Evolutionary conservation across 805 yeast genomes (phyloP).

Genomic region (Candida krabiensis): DNA sequence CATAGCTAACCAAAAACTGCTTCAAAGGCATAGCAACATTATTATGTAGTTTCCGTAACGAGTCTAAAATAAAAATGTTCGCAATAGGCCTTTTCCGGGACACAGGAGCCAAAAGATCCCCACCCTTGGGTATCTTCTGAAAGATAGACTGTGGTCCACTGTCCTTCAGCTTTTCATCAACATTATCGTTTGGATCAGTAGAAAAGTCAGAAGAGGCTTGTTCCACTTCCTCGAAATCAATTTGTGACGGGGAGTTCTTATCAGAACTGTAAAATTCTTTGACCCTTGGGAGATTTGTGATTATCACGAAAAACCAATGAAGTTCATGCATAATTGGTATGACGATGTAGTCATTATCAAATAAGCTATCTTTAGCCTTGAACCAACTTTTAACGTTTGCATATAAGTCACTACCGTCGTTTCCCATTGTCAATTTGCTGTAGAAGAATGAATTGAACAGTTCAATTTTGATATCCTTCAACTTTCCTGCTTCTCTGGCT

Average conservation of each 20-base stretch:
- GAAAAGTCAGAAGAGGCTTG: background rate
- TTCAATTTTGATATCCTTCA: conserved; percentile 39
- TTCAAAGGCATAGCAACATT: conserved; percentile 53
- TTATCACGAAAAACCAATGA: conserved; percentile 88
- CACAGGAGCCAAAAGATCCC: conserved; percentile 8
- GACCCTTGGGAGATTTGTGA: conserved; percentile 49
- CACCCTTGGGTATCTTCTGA: conserved; percentile 8
- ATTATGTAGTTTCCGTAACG: conserved; percentile 61
- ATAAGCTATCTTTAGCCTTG: conserved; percentile 55
- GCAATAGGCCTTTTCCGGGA: conserved; percentile 25
- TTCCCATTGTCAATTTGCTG: conserved; percentile 50
- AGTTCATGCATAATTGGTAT: conserved; percentile 78
- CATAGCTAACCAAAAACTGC: conserved; percentile 64
- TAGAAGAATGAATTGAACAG: conserved; percentile 84
- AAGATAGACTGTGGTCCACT: background rate
- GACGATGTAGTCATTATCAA: conserved; percentile 58
- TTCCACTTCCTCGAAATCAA: conserved; percentile 1
- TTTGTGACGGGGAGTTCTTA: too few relatives aligned
- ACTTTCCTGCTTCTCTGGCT: conserved; percentile 36
- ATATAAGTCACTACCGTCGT: conserved; percentile 41
- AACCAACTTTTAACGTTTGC: conserved; percentile 78
- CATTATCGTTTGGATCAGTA: background rate
- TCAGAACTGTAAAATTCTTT: conserved; percentile 9
- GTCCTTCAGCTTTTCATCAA: background rate
- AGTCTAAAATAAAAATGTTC: conserved; percentile 68